Evolutionary conservation across 495 filamentous ascomycete species (phyloP).

Genomic region (Choiromyces venosus): DNA sequence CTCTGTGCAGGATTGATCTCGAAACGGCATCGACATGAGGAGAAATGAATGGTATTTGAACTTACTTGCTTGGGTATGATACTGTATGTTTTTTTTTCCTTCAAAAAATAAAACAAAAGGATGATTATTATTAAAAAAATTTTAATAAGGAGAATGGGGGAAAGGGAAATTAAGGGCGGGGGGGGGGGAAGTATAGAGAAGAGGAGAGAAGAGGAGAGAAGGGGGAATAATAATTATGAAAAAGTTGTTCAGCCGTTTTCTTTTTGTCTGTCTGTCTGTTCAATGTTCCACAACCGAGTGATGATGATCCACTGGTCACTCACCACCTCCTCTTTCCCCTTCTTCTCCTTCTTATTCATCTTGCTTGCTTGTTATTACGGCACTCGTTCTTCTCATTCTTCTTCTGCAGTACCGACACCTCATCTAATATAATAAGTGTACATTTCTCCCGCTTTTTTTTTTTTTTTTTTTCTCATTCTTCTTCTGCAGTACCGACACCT

Average conservation of each 20-base stretch:
- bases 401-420: no score
- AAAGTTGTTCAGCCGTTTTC: not conserved
- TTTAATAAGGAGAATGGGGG: not conserved
- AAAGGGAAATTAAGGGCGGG: no score
- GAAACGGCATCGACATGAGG: not conserved
- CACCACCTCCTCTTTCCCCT: not conserved
- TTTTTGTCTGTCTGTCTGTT: no score
- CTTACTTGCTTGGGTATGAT: no score
- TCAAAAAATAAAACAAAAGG: not conserved
- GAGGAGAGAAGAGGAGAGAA: not conserved
- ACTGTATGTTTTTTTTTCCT: not conserved
- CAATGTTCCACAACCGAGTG: not conserved
- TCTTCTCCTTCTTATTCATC: not conserved
- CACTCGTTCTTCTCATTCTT: not conserved
- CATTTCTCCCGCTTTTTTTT: no score
- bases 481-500: no score
- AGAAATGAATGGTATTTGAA: not conserved
- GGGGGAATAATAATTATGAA: not conserved
- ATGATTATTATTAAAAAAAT: not conserved
- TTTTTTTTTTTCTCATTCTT: not conserved
- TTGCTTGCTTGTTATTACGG: no score
- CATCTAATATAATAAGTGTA: constrained; percentile 3
- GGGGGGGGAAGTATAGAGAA: not conserved
- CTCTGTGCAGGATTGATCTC: not conserved
- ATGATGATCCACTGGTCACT: not conserved